Conservation (phyloP, 805 yeast species). For the Saccharomyces jurei region DNA sequence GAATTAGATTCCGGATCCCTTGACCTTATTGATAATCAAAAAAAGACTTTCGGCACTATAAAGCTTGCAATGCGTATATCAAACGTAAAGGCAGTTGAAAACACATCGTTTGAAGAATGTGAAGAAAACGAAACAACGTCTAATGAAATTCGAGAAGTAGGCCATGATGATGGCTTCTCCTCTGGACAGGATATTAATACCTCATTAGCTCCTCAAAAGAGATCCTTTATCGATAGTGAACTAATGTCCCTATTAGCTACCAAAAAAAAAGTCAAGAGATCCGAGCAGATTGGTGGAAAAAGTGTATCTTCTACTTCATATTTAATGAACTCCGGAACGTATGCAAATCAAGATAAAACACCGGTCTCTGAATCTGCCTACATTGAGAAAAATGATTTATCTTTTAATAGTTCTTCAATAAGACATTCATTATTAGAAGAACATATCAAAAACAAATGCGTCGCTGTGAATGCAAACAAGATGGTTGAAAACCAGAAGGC, state of each 20-base stretch:
- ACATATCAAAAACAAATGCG: neutral
- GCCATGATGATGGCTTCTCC: neutral
- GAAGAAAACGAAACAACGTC: neutral
- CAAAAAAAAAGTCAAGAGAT: constrained; percentile 1
- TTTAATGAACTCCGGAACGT: neutral
- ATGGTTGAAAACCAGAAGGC: constrained; percentile 8
- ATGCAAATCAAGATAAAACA: neutral
- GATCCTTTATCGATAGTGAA: constrained; percentile 20
- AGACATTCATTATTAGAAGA: neutral
- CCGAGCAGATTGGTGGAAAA: neutral
- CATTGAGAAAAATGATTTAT: neutral
- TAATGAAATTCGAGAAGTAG: neutral
- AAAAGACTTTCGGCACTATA: constrained; percentile 6
- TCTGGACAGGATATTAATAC: constrained; percentile 3
- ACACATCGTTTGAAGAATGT: neutral
- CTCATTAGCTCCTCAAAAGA: constrained; percentile 15
- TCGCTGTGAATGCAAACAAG: constrained; percentile 10
- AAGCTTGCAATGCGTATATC: neutral
- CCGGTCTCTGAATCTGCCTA: neutral
- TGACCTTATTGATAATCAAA: constrained; percentile 11
- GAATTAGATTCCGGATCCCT: constrained; percentile 2
- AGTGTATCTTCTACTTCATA: neutral
- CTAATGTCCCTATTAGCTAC: constrained; percentile 8
- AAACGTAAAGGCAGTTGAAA: neutral
- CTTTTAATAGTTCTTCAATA: neutral